These are phyloP conservation scores for Penicilliopsis zonata DNA, from an alignment of 495 filamentous ascomycete genomes.

Conservation along the genomic window DNA sequence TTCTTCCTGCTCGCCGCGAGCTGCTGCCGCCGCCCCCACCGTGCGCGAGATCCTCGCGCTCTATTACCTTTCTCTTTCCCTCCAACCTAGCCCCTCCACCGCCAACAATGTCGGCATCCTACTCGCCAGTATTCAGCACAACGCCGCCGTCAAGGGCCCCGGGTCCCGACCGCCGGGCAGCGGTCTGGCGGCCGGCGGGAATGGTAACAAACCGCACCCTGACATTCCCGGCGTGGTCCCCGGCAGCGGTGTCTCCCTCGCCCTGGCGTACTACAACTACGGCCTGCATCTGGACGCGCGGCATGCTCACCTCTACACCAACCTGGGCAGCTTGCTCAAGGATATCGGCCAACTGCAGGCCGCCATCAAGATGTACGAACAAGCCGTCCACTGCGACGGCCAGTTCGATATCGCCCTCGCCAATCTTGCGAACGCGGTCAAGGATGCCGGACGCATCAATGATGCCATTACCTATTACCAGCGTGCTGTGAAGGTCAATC, in stretches of 20 bases:
- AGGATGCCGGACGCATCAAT: constrained; percentile 84
- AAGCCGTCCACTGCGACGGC: constrained; percentile 80
- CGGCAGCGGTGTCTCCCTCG: constrained; percentile 79
- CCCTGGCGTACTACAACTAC: constrained; percentile 90
- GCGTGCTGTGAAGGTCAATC: constrained; percentile 79
- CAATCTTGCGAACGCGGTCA: constrained; percentile 95
- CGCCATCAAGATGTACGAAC: constrained; percentile 95
- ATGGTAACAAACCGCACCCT: constrained; percentile 27
- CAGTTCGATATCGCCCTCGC: constrained; percentile 95
- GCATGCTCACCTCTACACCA: constrained; percentile 98
- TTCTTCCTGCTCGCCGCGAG: not conserved
- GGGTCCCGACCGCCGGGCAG: no score
- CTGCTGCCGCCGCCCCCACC: constrained; percentile 38
- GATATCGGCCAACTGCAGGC: constrained; percentile 88
- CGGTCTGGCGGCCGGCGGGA: constrained; percentile 18
- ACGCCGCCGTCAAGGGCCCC: constrained; percentile 34
- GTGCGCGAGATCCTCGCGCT: constrained; percentile 90
- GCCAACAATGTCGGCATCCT: constrained; percentile 98
- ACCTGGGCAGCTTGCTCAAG: constrained; percentile 88
- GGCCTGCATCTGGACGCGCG: constrained; percentile 70
- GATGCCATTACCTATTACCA: constrained; percentile 91
- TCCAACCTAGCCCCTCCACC: constrained; percentile 93
- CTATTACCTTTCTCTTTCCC: constrained; percentile 90
- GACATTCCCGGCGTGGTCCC: constrained; percentile 69
- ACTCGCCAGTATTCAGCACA: constrained; percentile 84